A percentile compares a stretch with the other conserved stretches of the same genome.
Conservation (phyloP, 1,139 yeast genomes). For the Nakaseomyces nivariensis region DNA sequence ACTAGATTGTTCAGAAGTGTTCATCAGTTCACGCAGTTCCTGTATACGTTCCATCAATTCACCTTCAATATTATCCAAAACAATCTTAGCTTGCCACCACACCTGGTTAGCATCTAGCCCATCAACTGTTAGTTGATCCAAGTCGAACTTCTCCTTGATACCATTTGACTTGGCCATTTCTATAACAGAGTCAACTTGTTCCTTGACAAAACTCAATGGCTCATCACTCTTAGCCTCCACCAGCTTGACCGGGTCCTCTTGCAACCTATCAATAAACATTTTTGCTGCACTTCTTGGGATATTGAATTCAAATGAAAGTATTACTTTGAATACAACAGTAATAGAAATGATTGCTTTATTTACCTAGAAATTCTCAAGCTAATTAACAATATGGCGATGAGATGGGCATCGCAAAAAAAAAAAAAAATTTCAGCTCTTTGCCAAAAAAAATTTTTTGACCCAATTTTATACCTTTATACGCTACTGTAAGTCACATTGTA, state of each 20-base stretch:
- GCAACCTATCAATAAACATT: neutral
- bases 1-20: conserved; percentile 20
- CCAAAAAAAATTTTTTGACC: neutral
- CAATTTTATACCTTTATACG: neutral
- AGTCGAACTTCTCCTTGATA: conserved; percentile 45
- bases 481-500: no score
- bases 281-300: no score
- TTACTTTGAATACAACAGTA: no score
- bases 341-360: no score
- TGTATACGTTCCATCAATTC: conserved; percentile 43
- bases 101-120: conserved; percentile 88
- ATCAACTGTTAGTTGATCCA: conserved; percentile 74
- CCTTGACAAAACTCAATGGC: conserved; percentile 12
- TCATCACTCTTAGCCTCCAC: conserved; percentile 11
- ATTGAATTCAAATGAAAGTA: no score
- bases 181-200: conserved; percentile 25
- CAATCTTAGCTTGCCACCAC: conserved; percentile 86
- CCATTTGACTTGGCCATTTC: conserved; percentile 13
- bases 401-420: neutral
- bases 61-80: conserved; percentile 61
- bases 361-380: no score
- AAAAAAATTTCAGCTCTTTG: neutral
- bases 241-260: conserved; percentile 12
- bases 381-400: neutral
- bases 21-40: conserved; percentile 30